Evolutionary conservation across 2,329 filamentous ascomycete species (phyloP), one percentile per base, ranked within the genome.

Genomic region (Pestalotiopsis sp.): DNA sequence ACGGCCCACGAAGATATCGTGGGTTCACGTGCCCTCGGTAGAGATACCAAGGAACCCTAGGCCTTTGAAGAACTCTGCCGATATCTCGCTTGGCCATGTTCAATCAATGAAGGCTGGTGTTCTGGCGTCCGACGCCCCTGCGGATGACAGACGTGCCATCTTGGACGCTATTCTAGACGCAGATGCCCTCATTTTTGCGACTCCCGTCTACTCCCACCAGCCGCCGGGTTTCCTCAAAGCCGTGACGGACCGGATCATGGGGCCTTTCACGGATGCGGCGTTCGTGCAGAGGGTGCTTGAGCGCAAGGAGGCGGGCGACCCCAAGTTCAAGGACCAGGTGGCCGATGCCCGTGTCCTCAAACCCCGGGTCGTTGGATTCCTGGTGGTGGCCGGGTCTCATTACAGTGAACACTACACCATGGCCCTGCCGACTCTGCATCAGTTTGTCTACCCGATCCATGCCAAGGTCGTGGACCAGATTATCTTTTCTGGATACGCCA

Each of bases 171-270:
- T 66, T 45, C 45, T 66, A 12, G 64, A 66, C n/a, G 64, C 64
- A 9, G 64, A 66, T 45, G 64, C 64, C 1, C 20, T 66, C 23
- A 58, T 66, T 23, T 66, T 66, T 58, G 64, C 64, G 20, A 66
- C 64, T 13, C 64, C 64, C 6, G 64, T 66, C 13, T 66, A 66
- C 23, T 66, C 64, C 12, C 64, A 66, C 7, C 64, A 66, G 49
- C 64, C 64, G 9, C 64, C 64, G 14, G 64, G 64, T 3, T 66
- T 66, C 17, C 49, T 66, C 2, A 66, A 66, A 20, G 64, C 49
- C 64, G 64, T 66, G 12, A 66, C 49, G 27, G 64, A 66, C 64
- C 64, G 64, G 14, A 66, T 66, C 31, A 23, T 66, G 64, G 64
- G 64, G 9, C 64, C 64, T 4, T 66, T 36, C 17, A 58, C 64